Conservation (phyloP, 306 rosid species). For the Psophocarpus tetragonolobus region DNA sequence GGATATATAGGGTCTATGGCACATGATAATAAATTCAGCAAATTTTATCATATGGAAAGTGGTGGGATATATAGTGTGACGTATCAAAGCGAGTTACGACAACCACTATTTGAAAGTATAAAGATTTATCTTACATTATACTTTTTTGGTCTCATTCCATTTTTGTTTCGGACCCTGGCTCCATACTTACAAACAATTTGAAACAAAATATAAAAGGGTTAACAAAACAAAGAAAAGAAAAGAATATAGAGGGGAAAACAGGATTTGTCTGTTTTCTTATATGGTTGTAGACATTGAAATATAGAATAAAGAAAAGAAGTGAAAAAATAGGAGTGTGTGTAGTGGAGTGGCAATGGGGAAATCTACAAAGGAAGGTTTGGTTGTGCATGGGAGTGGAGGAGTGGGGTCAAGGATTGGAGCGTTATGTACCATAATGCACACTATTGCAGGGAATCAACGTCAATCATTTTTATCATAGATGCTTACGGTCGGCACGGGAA, state of each 20-base stretch:
- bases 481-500: slow-evolving; percentile 64
- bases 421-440: slow-evolving; percentile 30
- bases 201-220: neutral
- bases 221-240: slow-evolving; percentile 11
- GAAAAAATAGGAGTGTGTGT: neutral
- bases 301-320: neutral
- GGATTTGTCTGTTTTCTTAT: neutral
- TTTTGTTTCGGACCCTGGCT: slow-evolving; percentile 10
- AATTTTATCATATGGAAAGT: neutral
- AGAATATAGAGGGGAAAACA: neutral
- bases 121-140: neutral
- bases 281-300: neutral
- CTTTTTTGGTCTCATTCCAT: neutral
- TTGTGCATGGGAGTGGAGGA: slow-evolving; percentile 30
- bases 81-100: slow-evolving; percentile 12
- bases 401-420: slow-evolving; percentile 32
- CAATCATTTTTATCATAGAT: slow-evolving; percentile 58
- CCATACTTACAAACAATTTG: neutral
- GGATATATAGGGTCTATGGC: neutral
- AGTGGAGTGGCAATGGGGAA: neutral
- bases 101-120: neutral
- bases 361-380: neutral
- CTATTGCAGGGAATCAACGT: slow-evolving; percentile 36
- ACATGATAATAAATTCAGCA: neutral
- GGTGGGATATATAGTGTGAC: neutral